Evolutionary conservation across 345 rosid species (phyloP).

Genomic region (Lumnitzera littorea): DNA sequence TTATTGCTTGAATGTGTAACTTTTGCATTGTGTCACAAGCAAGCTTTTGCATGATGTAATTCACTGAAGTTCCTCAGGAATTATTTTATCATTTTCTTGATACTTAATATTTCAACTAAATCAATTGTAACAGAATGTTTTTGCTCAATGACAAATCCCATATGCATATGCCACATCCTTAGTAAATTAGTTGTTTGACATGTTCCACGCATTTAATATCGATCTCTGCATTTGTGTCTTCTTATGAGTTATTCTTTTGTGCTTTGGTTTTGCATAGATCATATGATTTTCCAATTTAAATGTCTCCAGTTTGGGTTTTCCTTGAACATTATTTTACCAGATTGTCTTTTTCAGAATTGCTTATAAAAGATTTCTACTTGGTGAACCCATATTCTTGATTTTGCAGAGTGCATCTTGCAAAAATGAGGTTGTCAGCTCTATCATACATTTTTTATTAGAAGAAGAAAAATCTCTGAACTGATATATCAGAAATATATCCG

Average conservation of each 20-base stretch:
- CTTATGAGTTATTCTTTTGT: no score
- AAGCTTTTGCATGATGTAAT: not conserved
- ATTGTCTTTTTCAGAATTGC: not conserved
- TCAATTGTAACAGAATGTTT: no score
- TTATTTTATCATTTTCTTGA: no score
- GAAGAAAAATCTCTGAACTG: slow-evolving; percentile 47
- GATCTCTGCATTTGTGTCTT: no score
- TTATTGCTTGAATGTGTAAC: not conserved
- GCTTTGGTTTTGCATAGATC: no score
- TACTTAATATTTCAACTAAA: no score
- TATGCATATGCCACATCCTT: no score
- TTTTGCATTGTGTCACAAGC: not conserved
- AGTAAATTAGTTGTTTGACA: no score
- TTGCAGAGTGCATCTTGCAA: slow-evolving; percentile 48
- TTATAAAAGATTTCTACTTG: not conserved
- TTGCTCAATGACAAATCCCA: no score
- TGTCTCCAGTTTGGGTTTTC: not conserved
- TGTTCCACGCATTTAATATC: no score
- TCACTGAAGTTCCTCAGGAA: no score
- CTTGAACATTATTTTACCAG: not conserved
- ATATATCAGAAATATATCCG: not conserved
- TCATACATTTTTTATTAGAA: slow-evolving; percentile 60
- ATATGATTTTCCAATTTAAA: no score
- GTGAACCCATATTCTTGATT: not conserved
- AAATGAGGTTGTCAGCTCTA: slow-evolving; percentile 70